A percentile compares a stretch with the other conserved stretches of the same genome.
Conservation (phyloP, 352 stramenopile species). For the Phytophthora litchii region DNA sequence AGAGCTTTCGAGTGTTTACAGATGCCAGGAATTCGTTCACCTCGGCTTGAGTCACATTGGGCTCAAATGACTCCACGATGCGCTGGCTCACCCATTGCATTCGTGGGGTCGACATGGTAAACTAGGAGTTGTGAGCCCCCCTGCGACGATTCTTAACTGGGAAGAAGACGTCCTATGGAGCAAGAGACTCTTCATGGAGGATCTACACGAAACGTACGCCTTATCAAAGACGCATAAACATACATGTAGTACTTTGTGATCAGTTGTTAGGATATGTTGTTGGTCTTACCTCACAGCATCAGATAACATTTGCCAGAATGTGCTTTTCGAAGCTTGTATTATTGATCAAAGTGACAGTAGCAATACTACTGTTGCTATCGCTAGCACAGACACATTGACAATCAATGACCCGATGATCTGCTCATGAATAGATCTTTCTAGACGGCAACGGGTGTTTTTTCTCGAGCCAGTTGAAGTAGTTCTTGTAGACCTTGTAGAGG, state of each 20-base stretch:
- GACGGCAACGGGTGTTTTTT: background rate
- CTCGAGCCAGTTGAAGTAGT: conserved; percentile 2
- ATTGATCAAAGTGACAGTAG: too few species aligned
- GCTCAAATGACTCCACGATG: conserved; percentile 83
- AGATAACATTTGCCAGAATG: too few species aligned
- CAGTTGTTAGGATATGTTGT: too few species aligned
- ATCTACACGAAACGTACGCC: conserved; percentile 31
- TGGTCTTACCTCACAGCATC: too few species aligned
- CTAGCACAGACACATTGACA: too few species aligned
- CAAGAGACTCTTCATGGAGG: conserved; percentile 32
- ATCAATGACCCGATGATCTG: too few species aligned
- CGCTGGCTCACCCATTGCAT: conserved; percentile 86
- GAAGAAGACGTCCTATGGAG: conserved; percentile 2
- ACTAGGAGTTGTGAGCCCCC: conserved; percentile 12
- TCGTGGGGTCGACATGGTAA: conserved; percentile 67
- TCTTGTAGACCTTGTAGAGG: conserved; percentile 1
- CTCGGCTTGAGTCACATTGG: conserved; percentile 53
- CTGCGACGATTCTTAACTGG: conserved; percentile 29
- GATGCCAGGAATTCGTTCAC: conserved; percentile 70
- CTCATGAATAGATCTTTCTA: too few species aligned
- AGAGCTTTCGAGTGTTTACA: conserved; percentile 60
- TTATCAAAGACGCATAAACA: background rate
- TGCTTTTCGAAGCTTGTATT: too few species aligned
- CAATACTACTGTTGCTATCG: too few species aligned
- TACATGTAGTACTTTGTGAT: too few species aligned